Evolutionary conservation across 768 basidiomycete genomes (phyloP), one percentile per base, ranked within the genome.

Genomic region (Amylocystis lapponica): DNA sequence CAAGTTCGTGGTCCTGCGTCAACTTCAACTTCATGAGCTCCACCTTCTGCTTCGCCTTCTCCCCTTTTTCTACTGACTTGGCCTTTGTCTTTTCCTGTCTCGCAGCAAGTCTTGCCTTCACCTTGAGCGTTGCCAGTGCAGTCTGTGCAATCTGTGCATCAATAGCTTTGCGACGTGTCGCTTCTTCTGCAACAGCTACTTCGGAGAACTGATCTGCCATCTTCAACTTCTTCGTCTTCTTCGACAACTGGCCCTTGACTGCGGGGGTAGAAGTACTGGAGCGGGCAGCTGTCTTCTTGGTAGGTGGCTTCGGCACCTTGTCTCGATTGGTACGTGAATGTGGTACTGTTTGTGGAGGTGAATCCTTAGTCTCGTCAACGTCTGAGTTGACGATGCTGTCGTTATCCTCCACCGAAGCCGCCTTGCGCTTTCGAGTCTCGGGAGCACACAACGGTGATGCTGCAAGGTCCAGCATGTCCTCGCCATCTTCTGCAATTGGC

Each of bases 101-200:
- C 30, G 32, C 20, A n/a, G n/a, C n/a, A n/a, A n/a, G n/a, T n/a
- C n/a, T n/a, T n/a, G n/a, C 26, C 34, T 27, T 29, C 23, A 34
- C 32, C 47, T 42, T 39, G 2, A 17, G 20, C 41, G 40, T 50
- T 36, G 46, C 22, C n/a, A 31, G 16, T 25, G 34, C n/a, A 5
- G 11, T 11, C 45, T 46, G 19, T 4, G 12, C 45, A 13, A 13
- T 8, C 39, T 14, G 17, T 19, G 14, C 22, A n/a, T 45, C 41
- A 2, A 52, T n/a, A 10, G 11, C n/a, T 27, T 45, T 39, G 38
- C 50, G 55, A 2, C 34, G 29, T 11, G 52, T 54, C 39, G 38
- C 40, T 31, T 53, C 47, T 39, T 53, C 49, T 13, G 37, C 46
- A 20, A 23, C 27, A 3, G 44, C 47, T 14, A 42, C 34, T n/a